Evolutionary conservation across 2,329 filamentous ascomycete species (phyloP), one percentile per base, ranked within the genome.

Genomic region (Pseudogymnoascus sp.): DNA sequence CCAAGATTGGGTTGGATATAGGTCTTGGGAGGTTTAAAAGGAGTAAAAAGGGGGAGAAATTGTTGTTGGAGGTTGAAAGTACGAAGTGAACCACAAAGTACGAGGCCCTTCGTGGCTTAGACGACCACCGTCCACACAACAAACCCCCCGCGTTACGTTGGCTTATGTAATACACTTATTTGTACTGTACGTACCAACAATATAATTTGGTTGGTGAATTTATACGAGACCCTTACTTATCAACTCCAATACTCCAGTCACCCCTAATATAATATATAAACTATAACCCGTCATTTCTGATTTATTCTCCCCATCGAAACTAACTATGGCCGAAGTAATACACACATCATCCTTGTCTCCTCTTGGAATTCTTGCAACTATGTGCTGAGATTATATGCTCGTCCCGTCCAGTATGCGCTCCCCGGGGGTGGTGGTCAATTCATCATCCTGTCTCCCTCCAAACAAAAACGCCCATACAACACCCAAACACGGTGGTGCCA

Each of bases 301-400:
- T 70, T 80, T 92, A 5, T 81, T 92, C 63, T 89, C 87, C 13
- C 87, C 88, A 1, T 82, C 87, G 13, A 83, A 83, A 48, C 42
- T 15, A 48, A 48, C 42, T 48, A 48, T 48, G 42, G 42, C 42
- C 42, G 42, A 52, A 52, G 45, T 52, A 52, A 52, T 52, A 52
- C 27, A 52, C 45, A 31, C 45, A 52, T 85, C 59, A 86, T 92
- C 58, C 89, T 89, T 0, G 84, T 88, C 9, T 77, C 92, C 27
- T 31, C 27, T 52, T 52, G 45, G 27, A 52, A 31, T 52, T 59
- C 36, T 21, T 59, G 36, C 31, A 59, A 37, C 55, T 59, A 59
- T 37, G 55, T 59, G 55, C 55, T 59, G 55, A 59, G 55, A 59
- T 39, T 36, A 59, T 59, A 35, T 59, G 55, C 55, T 59, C 55